Evolutionary conservation across 2,329 filamentous ascomycete species (phyloP), one percentile per base, ranked within the genome.

Genomic region (Rugonectria rugulosa): DNA sequence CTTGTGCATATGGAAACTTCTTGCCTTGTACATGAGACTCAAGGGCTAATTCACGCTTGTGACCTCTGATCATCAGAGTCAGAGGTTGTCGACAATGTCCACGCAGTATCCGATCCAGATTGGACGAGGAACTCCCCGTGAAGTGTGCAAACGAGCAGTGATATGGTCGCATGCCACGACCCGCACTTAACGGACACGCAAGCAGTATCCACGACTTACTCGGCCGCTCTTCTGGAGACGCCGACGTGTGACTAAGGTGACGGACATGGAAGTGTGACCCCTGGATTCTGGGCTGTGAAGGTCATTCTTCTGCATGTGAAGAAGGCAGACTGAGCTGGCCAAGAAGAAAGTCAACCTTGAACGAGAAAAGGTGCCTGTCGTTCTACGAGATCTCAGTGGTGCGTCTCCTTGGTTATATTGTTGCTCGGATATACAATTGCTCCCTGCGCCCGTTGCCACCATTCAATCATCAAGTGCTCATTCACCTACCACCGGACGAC

Each of bases 11-110:
- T 10, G 23, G 9, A 31, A 7, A 29, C 8, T 6, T 31, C 19
- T 31, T 24, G 21, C n/a, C n/a, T 19, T 12, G 12, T 17, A 29
- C 20, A 29, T 17, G 48, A 24, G 21, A 42, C 26, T 19, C 17
- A 3, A 38, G 12, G 24, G 38, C 26, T 24, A 45, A 26, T 49
- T 55, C 52, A 55, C 38, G 45, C 34, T 38, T 23, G 38, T 55
- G 52, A 55, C 52, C 11, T 49, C 31, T 23, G 7, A 17, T 31
- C 31, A 14, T 10, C 15, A 17, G 23, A 26, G 26, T 42, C 20
- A 32, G 40, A 31, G 38, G 23, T 26, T 19, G 17, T n/a, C 9
- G 38, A 11, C 38, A 20, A 19, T 44, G 24, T 24, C 36, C 6
- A 26, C n/a, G 11, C n/a, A 29, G 40, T 15, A 42, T 31, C 37